A percentile compares a stretch with the other conserved stretches of the same genome.
These are phyloP conservation scores for Talaromyces islandicus DNA, from an alignment of 2,329 filamentous ascomycete genomes.

Conservation along the genomic window DNA sequence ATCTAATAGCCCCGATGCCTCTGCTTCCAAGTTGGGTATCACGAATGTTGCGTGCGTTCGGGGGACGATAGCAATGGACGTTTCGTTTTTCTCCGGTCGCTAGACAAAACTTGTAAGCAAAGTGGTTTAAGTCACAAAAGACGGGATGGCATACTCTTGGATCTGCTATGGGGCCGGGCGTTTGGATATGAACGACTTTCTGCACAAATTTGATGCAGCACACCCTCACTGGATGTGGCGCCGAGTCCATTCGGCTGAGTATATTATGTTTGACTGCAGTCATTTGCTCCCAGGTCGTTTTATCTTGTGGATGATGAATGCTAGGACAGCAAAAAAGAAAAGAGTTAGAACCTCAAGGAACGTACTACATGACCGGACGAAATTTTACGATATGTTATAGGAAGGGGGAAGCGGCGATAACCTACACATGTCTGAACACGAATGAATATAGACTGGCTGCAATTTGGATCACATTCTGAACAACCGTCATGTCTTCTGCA, in stretches of 20 bases:
- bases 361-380: background rate
- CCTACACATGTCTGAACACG: constrained; percentile 90
- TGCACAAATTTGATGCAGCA: constrained; percentile 98
- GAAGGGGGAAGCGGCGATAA: constrained; percentile 26
- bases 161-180: constrained; percentile 72
- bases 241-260: constrained; percentile 78
- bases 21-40: constrained; percentile 77
- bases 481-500: constrained; percentile 71
- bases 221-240: constrained; percentile 69
- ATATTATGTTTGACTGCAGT: constrained; percentile 83
- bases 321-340: constrained; percentile 42
- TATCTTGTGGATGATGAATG: constrained; percentile 79
- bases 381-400: background rate
- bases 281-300: constrained; percentile 80
- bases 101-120: constrained; percentile 24
- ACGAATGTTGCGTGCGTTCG: constrained; percentile 75
- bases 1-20: constrained; percentile 85
- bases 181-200: constrained; percentile 86
- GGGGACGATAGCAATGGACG: constrained; percentile 80
- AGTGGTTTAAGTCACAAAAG: background rate
- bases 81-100: constrained; percentile 70
- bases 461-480: constrained; percentile 82
- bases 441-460: constrained; percentile 90
- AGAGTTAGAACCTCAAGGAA: constrained; percentile 18
- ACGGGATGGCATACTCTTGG: constrained; percentile 61